These are phyloP conservation scores for Aegle marmelos DNA, from an alignment of 345 rosid genomes.

Conservation along the genomic window DNA sequence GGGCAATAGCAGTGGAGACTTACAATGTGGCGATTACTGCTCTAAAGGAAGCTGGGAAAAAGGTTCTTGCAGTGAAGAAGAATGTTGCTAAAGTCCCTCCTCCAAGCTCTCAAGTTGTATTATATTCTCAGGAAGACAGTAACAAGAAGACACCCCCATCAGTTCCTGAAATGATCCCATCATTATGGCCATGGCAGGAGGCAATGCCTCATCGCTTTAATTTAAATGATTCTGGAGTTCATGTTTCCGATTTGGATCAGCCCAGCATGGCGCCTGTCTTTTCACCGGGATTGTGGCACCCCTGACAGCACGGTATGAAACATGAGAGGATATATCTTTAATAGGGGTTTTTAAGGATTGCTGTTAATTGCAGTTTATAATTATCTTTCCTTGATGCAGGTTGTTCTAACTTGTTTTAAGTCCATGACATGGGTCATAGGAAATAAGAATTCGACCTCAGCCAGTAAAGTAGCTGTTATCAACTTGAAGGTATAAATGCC, in stretches of 20 bases:
- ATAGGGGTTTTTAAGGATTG: neutral
- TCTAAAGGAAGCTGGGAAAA: constrained; percentile 47
- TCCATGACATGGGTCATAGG: constrained; percentile 71
- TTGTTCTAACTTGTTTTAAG: constrained; percentile 61
- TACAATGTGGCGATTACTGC: constrained; percentile 40
- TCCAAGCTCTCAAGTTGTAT: constrained; percentile 36
- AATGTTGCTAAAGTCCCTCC: constrained; percentile 36
- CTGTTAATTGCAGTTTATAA: neutral
- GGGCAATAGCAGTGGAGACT: constrained; percentile 52
- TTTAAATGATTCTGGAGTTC: constrained; percentile 46
- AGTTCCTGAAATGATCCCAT: constrained; percentile 36
- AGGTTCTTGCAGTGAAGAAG: constrained; percentile 42
- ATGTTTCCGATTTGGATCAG: constrained; percentile 54
- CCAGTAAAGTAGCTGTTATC: constrained; percentile 52
- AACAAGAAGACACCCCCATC: constrained; percentile 34
- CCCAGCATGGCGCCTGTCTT: constrained; percentile 49
- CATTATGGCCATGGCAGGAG: constrained; percentile 67
- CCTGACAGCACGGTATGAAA: constrained; percentile 43
- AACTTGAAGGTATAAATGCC: constrained; percentile 47
- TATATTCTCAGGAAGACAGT: constrained; percentile 39
- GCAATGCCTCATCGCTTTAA: constrained; percentile 36
- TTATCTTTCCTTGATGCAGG: constrained; percentile 32
- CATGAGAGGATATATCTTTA: neutral
- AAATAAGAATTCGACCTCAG: constrained; percentile 37
- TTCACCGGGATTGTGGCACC: constrained; percentile 37